Evolutionary conservation across 805 yeast species (phyloP).

Genomic region (Metschnikowia colocasiae): DNA sequence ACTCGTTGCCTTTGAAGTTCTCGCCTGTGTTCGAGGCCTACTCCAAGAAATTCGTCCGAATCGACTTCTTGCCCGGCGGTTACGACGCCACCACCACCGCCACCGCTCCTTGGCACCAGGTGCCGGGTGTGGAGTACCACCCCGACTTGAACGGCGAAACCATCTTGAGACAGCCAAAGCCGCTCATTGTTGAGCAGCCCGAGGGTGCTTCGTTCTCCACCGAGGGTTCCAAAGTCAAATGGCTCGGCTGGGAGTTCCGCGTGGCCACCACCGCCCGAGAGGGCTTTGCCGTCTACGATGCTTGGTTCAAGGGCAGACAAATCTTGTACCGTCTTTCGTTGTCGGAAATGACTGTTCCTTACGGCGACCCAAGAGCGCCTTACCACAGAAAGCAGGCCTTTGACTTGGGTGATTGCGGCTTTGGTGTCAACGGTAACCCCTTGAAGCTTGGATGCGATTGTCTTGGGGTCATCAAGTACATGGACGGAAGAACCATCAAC

Average conservation of each 20-base stretch:
- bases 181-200: conserved; percentile 66
- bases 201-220: conserved; percentile 73
- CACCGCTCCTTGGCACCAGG: conserved; percentile 59
- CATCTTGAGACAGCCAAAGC: conserved; percentile 56
- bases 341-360: conserved; percentile 86
- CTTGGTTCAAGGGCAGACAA: conserved; percentile 71
- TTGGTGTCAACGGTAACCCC: conserved; percentile 68
- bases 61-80: conserved; percentile 73
- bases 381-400: conserved; percentile 84
- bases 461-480: conserved; percentile 71
- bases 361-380: conserved; percentile 82
- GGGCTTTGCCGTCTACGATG: conserved; percentile 73
- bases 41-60: conserved; percentile 59
- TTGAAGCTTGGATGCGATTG: conserved; percentile 77
- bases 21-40: conserved; percentile 68
- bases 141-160: conserved; percentile 61
- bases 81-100: conserved; percentile 56
- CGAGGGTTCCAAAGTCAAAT: conserved; percentile 56
- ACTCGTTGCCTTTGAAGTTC: conserved; percentile 68
- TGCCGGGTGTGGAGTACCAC: conserved; percentile 65
- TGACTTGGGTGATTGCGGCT: conserved; percentile 83
- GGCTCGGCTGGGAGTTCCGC: conserved; percentile 86
- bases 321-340: conserved; percentile 67
- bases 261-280: conserved; percentile 70
- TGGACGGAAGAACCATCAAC: conserved; percentile 57